These are phyloP conservation scores for Lentithecium fluviatile DNA, from an alignment of 495 filamentous ascomycete genomes.

Conservation along the genomic window DNA sequence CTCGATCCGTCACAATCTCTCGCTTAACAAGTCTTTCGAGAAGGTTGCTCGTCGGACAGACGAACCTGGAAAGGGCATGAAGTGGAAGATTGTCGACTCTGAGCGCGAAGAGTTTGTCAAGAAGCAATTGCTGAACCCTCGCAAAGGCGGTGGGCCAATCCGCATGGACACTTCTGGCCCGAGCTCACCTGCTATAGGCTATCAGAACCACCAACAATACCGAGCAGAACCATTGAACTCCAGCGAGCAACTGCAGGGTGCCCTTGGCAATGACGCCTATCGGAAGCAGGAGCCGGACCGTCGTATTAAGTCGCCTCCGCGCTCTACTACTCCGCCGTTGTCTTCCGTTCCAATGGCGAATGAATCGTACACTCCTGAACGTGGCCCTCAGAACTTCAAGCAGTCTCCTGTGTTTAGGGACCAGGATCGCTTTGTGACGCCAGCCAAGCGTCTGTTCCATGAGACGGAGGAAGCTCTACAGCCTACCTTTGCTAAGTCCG, in stretches of 20 bases:
- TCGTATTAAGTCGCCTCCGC: slow-evolving; percentile 44
- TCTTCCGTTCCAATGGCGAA: slow-evolving; percentile 44
- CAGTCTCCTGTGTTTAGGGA: slow-evolving; percentile 47
- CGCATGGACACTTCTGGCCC: slow-evolving; percentile 33
- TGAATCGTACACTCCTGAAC: slow-evolving; percentile 57
- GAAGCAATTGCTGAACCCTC: slow-evolving; percentile 46
- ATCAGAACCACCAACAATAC: not conserved
- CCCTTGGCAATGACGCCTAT: slow-evolving; percentile 8
- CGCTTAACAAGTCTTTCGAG: slow-evolving; percentile 86
- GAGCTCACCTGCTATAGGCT: slow-evolving; percentile 28
- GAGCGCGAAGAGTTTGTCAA: slow-evolving; percentile 73
- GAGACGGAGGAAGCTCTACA: not conserved
- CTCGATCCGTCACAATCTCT: slow-evolving; percentile 93
- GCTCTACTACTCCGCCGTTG: slow-evolving; percentile 51
- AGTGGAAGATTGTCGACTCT: slow-evolving; percentile 86
- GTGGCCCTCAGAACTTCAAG: slow-evolving; percentile 50
- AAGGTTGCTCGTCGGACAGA: slow-evolving; percentile 89
- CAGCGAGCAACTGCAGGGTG: slow-evolving; percentile 32
- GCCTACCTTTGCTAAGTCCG: slow-evolving; percentile 2
- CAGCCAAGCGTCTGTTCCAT: slow-evolving; percentile 31
- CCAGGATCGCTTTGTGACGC: slow-evolving; percentile 23
- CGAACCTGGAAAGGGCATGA: slow-evolving; percentile 98
- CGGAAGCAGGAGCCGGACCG: slow-evolving; percentile 35
- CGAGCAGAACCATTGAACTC: slow-evolving; percentile 19
- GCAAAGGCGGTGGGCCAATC: slow-evolving; percentile 31